Conservation (phyloP, 192 early-diverging fungal genomes). For the Neocallimastix lanati region DNA sequence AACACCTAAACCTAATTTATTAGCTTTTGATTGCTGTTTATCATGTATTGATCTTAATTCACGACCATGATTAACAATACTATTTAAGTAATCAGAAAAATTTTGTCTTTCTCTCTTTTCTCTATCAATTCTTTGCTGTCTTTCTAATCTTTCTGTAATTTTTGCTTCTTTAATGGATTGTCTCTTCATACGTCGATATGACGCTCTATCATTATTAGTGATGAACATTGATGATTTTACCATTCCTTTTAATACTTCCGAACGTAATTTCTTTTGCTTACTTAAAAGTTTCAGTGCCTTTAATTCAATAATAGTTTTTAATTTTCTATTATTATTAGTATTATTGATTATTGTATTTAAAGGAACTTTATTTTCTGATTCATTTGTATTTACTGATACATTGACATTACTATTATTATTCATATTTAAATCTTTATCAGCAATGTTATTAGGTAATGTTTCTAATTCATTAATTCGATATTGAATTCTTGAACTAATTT, state of each 20-base stretch:
- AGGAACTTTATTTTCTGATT: too few relatives aligned
- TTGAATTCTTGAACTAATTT: constrained; percentile 44
- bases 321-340: constrained; percentile 30
- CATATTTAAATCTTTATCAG: constrained; percentile 25
- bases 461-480: constrained; percentile 67
- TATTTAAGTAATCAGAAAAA: constrained; percentile 57
- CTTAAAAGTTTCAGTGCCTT: constrained; percentile 62
- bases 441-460: constrained; percentile 39
- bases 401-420: too few relatives aligned
- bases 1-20: constrained; percentile 58
- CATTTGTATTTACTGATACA: too few relatives aligned
- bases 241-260: constrained; percentile 55
- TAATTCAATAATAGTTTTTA: constrained; percentile 71
- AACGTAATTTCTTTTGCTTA: constrained; percentile 56
- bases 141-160: constrained; percentile 75
- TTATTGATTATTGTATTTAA: too few relatives aligned
- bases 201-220: constrained; percentile 56
- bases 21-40: constrained; percentile 41
- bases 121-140: constrained; percentile 68
- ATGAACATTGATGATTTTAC: constrained; percentile 53
- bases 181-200: constrained; percentile 64
- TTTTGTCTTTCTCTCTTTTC: constrained; percentile 67
- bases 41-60: constrained; percentile 48
- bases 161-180: constrained; percentile 65
- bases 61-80: constrained; percentile 46